phyloP scores from a whole-genome alignment of 148 eudicot genomes.

The Chenopodium album region DNA sequence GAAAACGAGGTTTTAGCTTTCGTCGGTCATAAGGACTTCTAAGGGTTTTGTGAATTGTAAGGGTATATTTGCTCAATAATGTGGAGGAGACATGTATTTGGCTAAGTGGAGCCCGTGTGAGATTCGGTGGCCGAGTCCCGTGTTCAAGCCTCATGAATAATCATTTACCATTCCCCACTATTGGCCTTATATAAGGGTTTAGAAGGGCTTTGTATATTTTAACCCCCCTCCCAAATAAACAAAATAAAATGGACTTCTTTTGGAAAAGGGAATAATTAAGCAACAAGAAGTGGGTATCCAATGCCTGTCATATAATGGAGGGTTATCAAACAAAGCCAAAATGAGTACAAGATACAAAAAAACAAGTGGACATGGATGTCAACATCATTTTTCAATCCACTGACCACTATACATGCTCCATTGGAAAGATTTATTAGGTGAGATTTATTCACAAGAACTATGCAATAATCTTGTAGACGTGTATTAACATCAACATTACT shows the following conservation, averaged over 20 bases:
- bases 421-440: too few relatives aligned
- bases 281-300: constrained; percentile 12
- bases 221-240: background rate
- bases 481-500: too few relatives aligned
- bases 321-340: background rate
- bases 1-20: too few relatives aligned
- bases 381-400: background rate
- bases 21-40: too few relatives aligned
- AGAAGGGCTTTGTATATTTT: background rate
- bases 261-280: background rate
- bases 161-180: background rate
- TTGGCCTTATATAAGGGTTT: background rate
- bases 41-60: too few relatives aligned
- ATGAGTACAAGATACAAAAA: background rate
- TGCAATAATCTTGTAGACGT: too few relatives aligned
- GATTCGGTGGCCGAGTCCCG: background rate
- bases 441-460: too few relatives aligned
- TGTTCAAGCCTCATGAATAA: background rate
- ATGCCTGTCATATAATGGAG: background rate
- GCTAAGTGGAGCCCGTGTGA: too few relatives aligned
- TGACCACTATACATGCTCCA: background rate
- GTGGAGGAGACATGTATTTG: too few relatives aligned
- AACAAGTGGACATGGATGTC: background rate
- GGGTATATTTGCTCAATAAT: too few relatives aligned
- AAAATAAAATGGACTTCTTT: background rate